A percentile compares a stretch with the other conserved stretches of the same genome.
Evolutionary conservation across 2,329 filamentous ascomycete species (phyloP).

Genomic region (Alternaria alternata): DNA sequence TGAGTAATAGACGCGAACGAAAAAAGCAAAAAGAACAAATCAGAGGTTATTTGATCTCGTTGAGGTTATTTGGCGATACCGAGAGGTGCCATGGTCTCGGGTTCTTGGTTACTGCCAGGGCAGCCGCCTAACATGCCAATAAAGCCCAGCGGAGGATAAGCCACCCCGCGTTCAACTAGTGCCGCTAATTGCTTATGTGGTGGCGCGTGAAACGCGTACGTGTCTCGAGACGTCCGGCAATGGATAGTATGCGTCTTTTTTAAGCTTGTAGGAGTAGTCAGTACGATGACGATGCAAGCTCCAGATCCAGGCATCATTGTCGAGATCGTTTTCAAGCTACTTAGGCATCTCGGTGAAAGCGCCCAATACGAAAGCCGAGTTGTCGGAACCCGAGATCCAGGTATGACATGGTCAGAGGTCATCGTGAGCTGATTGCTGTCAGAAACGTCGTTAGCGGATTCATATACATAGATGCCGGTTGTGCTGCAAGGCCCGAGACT

Average conservation of each 20-base stretch:
- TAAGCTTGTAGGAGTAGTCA: neutral
- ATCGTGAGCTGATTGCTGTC: neutral
- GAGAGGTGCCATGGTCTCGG: neutral
- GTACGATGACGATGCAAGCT: neutral
- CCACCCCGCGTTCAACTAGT: neutral
- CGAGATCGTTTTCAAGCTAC: neutral
- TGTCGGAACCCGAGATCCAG: neutral
- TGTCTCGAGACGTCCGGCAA: neutral
- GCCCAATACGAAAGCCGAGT: neutral
- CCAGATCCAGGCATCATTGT: fast-evolving
- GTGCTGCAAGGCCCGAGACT: neutral
- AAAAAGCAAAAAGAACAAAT: neutral
- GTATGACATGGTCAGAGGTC: neutral
- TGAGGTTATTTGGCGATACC: neutral
- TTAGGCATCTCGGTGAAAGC: neutral
- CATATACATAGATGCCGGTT: neutral
- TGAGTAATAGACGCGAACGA: neutral
- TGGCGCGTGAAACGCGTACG: slow-evolving; percentile 2
- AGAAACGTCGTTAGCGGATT: neutral
- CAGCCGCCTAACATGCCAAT: neutral
- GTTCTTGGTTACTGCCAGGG: neutral
- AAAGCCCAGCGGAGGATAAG: neutral
- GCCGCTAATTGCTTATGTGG: slow-evolving; percentile 3
- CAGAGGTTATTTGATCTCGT: neutral
- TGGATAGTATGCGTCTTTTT: neutral